Evolutionary conservation across 306 rosid species (phyloP), one percentile per base, ranked within the genome.

Genomic region (Cicer yamashitae): DNA sequence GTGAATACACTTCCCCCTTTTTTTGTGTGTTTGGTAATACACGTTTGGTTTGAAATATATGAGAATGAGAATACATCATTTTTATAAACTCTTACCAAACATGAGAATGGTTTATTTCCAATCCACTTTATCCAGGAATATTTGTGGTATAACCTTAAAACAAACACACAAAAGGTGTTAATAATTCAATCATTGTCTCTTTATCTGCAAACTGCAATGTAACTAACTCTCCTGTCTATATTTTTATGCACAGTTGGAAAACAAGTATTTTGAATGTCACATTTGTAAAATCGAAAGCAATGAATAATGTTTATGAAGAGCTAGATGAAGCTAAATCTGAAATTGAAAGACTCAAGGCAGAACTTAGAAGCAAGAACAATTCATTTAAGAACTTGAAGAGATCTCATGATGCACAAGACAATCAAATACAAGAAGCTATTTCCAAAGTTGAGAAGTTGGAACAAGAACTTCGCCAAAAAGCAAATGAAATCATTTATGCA

Each of bases 291-390:
- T 41, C 58, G 38, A 73, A 48, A 77, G 77, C 72, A 25, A 91
- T 91, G 97, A 89, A 76, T 43, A 83, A 63, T 60, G 78, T 82
- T 70, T 76, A 77, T 70, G 86, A 78, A 83, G 92, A 91, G 82
- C 82, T 86, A 7, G 90, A 84, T 56, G 88, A 87, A 46, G 90
- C 88, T 64, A 89, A 85, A 79, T 84, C 79, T 34, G 86, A 91
- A 81, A 86, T 86, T 46, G 89, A 84, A 85, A 90, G 73, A 84
- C 88, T 90, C 60, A 82, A 54, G 68, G 81, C 17, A 67, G 90
- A 89, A 79, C 80, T 74, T 57, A 80, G 86, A 82, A 78, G 70
- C 60, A 86, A 91, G 79, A 75, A 77, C 47, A 84, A 86, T 51
- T 74, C 85, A 44, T 76, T 73, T n/a, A 82, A 89, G 52, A 81